Conservation (phyloP, 1,139 yeast genomes). For the Lodderomyces orthopsilosis region DNA sequence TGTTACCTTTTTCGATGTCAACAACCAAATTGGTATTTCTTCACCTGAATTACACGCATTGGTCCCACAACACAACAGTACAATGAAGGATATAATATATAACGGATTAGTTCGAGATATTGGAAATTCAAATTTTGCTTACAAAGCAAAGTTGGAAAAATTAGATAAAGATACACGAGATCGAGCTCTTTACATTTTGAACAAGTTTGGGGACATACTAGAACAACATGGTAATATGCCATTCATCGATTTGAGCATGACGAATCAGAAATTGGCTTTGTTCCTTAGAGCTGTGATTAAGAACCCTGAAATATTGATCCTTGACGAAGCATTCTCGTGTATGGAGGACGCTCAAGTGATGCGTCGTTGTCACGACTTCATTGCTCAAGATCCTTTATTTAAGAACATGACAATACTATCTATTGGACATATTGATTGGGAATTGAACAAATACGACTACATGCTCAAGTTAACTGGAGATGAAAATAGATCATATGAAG, state of each 20-base stretch:
- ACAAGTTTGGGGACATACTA: constrained; percentile 27
- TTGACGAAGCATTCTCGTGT: constrained; percentile 93
- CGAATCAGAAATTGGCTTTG: constrained; percentile 76
- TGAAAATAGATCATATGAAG: constrained; percentile 23
- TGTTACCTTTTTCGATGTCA: constrained; percentile 73
- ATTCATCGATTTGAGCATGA: constrained; percentile 58
- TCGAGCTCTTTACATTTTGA: constrained; percentile 20
- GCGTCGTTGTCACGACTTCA: constrained; percentile 61
- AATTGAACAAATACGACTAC: constrained; percentile 35
- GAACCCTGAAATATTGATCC: constrained; percentile 70
- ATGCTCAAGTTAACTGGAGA: constrained; percentile 36
- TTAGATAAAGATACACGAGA: constrained; percentile 8
- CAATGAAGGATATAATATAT: constrained; percentile 58
- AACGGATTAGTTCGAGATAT: constrained; percentile 64
- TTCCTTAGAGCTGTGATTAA: constrained; percentile 75
- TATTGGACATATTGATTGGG: constrained; percentile 73
- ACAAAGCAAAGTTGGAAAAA: constrained; percentile 18
- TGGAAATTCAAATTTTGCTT: constrained; percentile 53
- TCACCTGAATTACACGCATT: constrained; percentile 91
- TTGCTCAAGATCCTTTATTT: constrained; percentile 43
- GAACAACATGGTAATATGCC: constrained; percentile 27
- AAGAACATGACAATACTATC: constrained; percentile 63
- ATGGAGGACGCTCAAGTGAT: constrained; percentile 68
- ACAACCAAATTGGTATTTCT: constrained; percentile 76
- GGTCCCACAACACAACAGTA: constrained; percentile 54